Evolutionary conservation across 495 filamentous ascomycete genomes (phyloP), one percentile per base, ranked within the genome.

Genomic region (Penicillium mononematosum): DNA sequence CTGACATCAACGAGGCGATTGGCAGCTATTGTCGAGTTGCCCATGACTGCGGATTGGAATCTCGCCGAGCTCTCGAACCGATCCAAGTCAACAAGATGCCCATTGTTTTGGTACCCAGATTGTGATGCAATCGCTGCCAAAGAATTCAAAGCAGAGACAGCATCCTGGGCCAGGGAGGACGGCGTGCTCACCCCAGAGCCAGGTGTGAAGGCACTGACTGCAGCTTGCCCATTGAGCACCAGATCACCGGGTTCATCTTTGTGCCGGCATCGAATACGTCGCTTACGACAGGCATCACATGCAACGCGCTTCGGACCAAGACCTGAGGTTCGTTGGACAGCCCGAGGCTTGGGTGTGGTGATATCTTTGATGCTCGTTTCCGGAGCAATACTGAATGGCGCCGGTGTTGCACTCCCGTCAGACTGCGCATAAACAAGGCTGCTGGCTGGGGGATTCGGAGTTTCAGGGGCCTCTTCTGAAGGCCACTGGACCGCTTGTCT

Each of bases 241-340:
- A 62, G 34, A 45, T 76, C 73, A 41, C 53, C 63, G 17, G 73
- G 71, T 43, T 79, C 75, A 57, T 80, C 77, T 58, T 81, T 82
- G 58, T 83, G 80, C 46, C 79, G 77, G 61, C 80, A 83, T 49
- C 78, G 75, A 45, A 81, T 81, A 17, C 80, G 72, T 55, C 79
- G 74, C 56, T 77, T 75, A 24, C 80, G 78, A 68, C 80, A 83
- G 24, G 79, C 78, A 59, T 83, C 80, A 65, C 80, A 83, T 47
- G 79, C 80, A 20, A 80, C 76, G 8, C 77, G 68, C 58, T 81
- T 81, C 16, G 79, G 77, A 11, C 78, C 79, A 32, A 81, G 64
- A 10, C 78, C 77, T 31, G 73, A 78, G 29, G 66, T 63, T 27
- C 75, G 73, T 41, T 63, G 68, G 14, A 67, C 51, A 43, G 53